A percentile compares a stretch with the other conserved stretches of the same genome.
Conservation (phyloP, 148 eudicot species). For the Heliosperma pusillum region DNA sequence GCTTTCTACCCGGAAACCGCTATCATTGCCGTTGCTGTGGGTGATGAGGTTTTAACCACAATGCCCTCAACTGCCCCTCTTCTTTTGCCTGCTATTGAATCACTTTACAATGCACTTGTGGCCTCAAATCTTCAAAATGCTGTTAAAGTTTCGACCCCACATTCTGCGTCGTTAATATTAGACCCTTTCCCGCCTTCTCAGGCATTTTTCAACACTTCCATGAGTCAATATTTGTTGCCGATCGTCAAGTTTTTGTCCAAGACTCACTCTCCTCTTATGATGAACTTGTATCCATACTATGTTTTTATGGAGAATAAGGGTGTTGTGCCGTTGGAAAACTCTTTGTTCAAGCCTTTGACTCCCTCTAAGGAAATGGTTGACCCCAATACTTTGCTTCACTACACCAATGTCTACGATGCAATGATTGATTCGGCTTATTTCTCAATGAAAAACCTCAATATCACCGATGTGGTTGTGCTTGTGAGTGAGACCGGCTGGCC, state of each 20-base stretch:
- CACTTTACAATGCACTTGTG: slow-evolving; percentile 66
- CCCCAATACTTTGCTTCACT: slow-evolving; percentile 84
- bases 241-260: slow-evolving; percentile 66
- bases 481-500: slow-evolving; percentile 98
- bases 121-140: slow-evolving; percentile 58
- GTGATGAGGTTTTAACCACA: slow-evolving; percentile 83
- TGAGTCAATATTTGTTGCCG: slow-evolving; percentile 46
- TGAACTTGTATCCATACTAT: slow-evolving; percentile 92
- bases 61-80: slow-evolving; percentile 62
- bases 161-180: slow-evolving; percentile 61
- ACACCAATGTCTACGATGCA: slow-evolving; percentile 87
- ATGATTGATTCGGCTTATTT: slow-evolving; percentile 86
- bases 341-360: slow-evolving; percentile 80
- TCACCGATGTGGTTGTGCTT: slow-evolving; percentile 63
- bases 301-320: slow-evolving; percentile 93
- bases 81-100: slow-evolving; percentile 74
- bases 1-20: slow-evolving; percentile 67
- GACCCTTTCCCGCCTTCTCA: slow-evolving; percentile 97
- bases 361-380: slow-evolving; percentile 98
- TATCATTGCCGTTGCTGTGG: slow-evolving; percentile 74
- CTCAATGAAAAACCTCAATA: slow-evolving; percentile 78
- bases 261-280: slow-evolving; percentile 77
- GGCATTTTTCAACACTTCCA: slow-evolving; percentile 74
- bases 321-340: slow-evolving; percentile 80
- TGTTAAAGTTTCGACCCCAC: slow-evolving; percentile 79